Conservation (phyloP, 2,329 filamentous ascomycete genomes). For the Xylariaceae sp. region DNA sequence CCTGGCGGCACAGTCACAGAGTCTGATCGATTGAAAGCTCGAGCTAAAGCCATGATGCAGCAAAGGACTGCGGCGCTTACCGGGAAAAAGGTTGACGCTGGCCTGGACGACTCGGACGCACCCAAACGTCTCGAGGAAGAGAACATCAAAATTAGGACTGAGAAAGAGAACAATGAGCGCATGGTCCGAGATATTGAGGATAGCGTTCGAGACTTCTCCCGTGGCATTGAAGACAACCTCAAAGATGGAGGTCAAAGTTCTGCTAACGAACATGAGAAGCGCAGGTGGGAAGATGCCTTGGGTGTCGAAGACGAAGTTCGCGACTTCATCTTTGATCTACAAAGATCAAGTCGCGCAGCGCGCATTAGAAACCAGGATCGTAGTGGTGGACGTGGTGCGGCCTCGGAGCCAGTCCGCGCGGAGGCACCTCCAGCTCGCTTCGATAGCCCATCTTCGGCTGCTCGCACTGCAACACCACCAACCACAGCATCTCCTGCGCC, state of each 20-base stretch:
- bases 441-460: constrained; percentile 50
- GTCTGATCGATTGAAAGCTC: constrained; percentile 87
- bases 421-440: constrained; percentile 42
- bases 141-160: constrained; percentile 71
- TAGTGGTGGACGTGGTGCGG: constrained; percentile 36
- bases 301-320: constrained; percentile 96
- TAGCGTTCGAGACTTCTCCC: constrained; percentile 83
- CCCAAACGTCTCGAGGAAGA: constrained; percentile 87
- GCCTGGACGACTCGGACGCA: constrained; percentile 70
- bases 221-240: constrained; percentile 78
- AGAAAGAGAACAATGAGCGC: constrained; percentile 89
- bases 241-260: constrained; percentile 75
- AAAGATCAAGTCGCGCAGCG: constrained; percentile 76
- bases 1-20: constrained; percentile 89
- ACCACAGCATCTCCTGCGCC: constrained; percentile 39
- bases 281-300: constrained; percentile 92
- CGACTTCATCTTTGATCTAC: constrained; percentile 96
- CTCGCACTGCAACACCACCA: constrained; percentile 49
- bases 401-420: constrained; percentile 40
- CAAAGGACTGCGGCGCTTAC: constrained; percentile 89
- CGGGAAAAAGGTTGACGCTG: constrained; percentile 69
- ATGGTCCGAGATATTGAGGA: constrained; percentile 98
- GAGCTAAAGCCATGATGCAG: constrained; percentile 98
- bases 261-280: constrained; percentile 80
- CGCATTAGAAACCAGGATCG: constrained; percentile 61